Conservation (phyloP, 2,329 filamentous ascomycete genomes). For the Alternaria solani region DNA sequence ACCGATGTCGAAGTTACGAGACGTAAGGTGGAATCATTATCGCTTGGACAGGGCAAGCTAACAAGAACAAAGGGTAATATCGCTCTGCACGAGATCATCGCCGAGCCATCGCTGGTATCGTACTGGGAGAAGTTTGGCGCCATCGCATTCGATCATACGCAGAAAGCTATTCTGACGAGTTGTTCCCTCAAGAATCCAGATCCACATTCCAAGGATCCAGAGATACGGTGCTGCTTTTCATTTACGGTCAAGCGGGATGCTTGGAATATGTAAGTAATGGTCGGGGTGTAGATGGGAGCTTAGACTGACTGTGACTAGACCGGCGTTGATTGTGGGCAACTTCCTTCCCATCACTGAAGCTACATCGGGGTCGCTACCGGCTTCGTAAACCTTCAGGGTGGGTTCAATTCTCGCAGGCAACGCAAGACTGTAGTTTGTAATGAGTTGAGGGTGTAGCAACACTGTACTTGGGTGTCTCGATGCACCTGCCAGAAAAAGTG, state of each 20-base stretch:
- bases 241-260: slow-evolving; percentile 95
- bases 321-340: slow-evolving; percentile 94
- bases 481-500: background rate
- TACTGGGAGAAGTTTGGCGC: slow-evolving; percentile 99
- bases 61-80: slow-evolving; percentile 77
- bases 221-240: slow-evolving; percentile 94
- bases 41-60: slow-evolving; percentile 11
- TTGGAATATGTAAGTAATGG: slow-evolving; percentile 84
- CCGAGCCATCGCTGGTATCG: slow-evolving; percentile 91
- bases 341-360: slow-evolving; percentile 83
- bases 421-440: background rate
- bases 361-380: slow-evolving; percentile 31
- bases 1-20: slow-evolving; percentile 86
- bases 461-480: background rate
- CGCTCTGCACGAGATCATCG: slow-evolving; percentile 92
- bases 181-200: slow-evolving; percentile 83
- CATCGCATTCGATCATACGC: slow-evolving; percentile 92
- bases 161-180: slow-evolving; percentile 94
- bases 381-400: slow-evolving; percentile 5
- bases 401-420: background rate
- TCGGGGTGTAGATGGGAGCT: background rate
- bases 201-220: slow-evolving; percentile 69
- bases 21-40: slow-evolving; percentile 66
- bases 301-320: slow-evolving; percentile 60
- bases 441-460: background rate